Percentiles rank a stretch among this genome's conserved stretches.
Conservation (phyloP, 192 early-diverging fungal genomes). For the Mortierella alpina region DNA sequence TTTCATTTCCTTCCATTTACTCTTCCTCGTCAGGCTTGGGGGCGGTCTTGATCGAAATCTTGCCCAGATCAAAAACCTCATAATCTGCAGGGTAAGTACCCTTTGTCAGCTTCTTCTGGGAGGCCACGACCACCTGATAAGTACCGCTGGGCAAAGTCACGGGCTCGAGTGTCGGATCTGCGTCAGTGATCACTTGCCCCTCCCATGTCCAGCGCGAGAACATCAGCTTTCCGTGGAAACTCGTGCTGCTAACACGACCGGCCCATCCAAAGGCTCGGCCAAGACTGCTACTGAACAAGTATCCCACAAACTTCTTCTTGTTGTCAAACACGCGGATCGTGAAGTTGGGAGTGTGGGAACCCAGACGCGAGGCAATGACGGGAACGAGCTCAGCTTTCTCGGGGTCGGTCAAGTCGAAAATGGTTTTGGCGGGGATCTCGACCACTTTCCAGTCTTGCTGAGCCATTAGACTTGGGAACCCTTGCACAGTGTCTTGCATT, state of each 20-base stretch:
- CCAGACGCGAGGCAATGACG: conserved; percentile 9
- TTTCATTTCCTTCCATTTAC: no score
- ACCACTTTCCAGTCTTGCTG: conserved; percentile 10
- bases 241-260: conserved; percentile 14
- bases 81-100: conserved; percentile 34
- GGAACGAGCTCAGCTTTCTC: conserved; percentile 9
- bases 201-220: conserved; percentile 19
- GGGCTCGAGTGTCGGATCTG: not conserved
- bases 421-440: conserved; percentile 10
- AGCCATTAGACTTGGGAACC: conserved; percentile 17
- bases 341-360: conserved; percentile 22
- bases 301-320: conserved; percentile 25
- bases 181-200: conserved; percentile 8
- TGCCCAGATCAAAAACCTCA: conserved; percentile 26
- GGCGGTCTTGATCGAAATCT: not conserved
- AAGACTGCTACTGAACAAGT: conserved; percentile 5
- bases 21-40: no score
- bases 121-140: conserved; percentile 30
- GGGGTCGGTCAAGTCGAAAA: conserved; percentile 16
- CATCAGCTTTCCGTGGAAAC: conserved; percentile 13
- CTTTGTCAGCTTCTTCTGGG: conserved; percentile 42
- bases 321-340: conserved; percentile 18
- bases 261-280: conserved; percentile 21
- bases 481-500: conserved; percentile 13
- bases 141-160: conserved; percentile 8